These are phyloP conservation scores for Podaxis sp. DNA, from an alignment of 768 basidiomycete genomes.

Conservation along the genomic window DNA sequence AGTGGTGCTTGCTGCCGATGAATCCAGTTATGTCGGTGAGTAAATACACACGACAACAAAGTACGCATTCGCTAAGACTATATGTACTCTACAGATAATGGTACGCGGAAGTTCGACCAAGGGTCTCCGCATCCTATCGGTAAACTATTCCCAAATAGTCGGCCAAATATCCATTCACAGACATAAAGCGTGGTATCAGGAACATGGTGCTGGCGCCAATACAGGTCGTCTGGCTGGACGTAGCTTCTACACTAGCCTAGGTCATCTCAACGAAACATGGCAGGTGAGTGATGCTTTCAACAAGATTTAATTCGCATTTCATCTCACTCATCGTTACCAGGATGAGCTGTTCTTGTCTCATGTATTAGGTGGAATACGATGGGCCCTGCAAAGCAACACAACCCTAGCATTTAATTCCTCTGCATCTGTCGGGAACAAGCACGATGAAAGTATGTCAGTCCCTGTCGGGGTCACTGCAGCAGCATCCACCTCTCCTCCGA, in stretches of 20 bases:
- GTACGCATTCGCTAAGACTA: neutral
- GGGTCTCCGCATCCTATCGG: slow-evolving; percentile 81
- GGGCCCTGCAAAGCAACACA: slow-evolving; percentile 70
- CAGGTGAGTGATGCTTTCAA: slow-evolving; percentile 39
- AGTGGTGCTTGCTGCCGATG: slow-evolving; percentile 65
- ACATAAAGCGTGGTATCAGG: slow-evolving; percentile 78
- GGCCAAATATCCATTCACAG: neutral
- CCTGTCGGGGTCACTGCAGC: neutral
- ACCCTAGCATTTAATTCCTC: slow-evolving; percentile 63
- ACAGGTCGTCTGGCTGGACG: slow-evolving; percentile 54
- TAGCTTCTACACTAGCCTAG: slow-evolving; percentile 83
- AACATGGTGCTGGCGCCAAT: slow-evolving; percentile 66
- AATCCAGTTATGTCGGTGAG: slow-evolving; percentile 60
- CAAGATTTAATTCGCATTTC: neutral
- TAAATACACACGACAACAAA: neutral
- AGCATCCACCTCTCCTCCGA: neutral
- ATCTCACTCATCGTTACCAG: slow-evolving; percentile 32
- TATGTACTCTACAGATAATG: slow-evolving; percentile 36
- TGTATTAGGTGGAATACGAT: slow-evolving; percentile 71
- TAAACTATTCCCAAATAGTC: slow-evolving; percentile 25
- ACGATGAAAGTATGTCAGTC: neutral
- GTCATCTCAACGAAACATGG: slow-evolving; percentile 81
- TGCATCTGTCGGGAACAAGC: slow-evolving; percentile 57
- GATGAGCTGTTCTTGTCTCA: slow-evolving; percentile 70
- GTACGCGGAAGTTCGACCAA: slow-evolving; percentile 54